phyloP scores from a whole-genome alignment of 2,329 filamentous ascomycete species.

The Rhynchosporium secalis region DNA sequence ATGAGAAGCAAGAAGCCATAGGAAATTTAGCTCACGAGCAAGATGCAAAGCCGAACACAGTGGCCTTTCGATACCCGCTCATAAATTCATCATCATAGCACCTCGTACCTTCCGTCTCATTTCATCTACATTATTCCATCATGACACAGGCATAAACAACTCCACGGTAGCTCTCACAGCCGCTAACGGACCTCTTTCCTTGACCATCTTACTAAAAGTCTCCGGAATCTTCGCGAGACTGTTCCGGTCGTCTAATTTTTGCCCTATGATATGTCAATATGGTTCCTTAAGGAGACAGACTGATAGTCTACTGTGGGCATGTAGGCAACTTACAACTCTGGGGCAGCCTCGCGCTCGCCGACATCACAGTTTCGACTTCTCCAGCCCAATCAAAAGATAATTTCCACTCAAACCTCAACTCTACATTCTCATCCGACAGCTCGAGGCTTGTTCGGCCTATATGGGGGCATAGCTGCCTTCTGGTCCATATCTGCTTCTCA shows the following conservation, averaged over 20 bases:
- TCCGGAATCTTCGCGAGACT: conserved; percentile 57
- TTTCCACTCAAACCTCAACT: conserved; percentile 57
- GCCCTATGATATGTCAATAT: conserved; percentile 55
- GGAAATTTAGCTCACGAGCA: not conserved
- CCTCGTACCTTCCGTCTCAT: not conserved
- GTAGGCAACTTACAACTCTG: conserved; percentile 57
- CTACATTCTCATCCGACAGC: conserved; percentile 35
- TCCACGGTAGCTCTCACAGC: conserved; percentile 62
- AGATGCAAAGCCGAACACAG: not conserved
- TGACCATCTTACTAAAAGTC: conserved; percentile 60
- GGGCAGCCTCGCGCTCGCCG: conserved; percentile 56
- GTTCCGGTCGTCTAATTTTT: conserved; percentile 56
- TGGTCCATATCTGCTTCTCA: conserved; percentile 37
- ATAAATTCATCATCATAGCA: conserved; percentile 5
- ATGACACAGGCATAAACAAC: conserved; percentile 45
- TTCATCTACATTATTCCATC: not conserved
- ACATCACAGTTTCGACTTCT: conserved; percentile 62
- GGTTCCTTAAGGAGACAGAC: not conserved
- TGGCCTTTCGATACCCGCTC: not conserved
- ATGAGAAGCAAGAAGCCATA: too few species aligned
- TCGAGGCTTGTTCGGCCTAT: conserved; percentile 52
- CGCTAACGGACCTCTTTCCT: conserved; percentile 54
- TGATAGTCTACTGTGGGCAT: not conserved
- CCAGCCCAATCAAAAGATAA: conserved; percentile 73
- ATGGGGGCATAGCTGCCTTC: conserved; percentile 52